Base-by-base conservation (phyloP, 345 rosid species). In the Sapria himalayana region DNA sequence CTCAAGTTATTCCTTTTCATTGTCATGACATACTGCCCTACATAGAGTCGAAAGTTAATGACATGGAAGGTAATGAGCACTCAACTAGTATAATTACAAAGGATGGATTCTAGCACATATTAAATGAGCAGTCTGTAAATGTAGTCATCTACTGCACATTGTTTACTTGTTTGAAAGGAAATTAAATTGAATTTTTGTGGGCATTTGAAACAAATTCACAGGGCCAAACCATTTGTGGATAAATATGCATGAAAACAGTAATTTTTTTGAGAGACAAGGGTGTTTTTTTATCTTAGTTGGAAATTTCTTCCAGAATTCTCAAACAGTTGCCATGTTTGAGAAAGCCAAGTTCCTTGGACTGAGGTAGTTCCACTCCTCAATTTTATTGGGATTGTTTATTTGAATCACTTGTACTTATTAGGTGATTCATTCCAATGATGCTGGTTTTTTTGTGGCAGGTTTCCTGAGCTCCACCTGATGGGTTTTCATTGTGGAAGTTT, bases 211-310 rank as follows among this genome's bases (percentile, higher is more conserved):
- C 48, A 29, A 33, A 29, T 22, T 31, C 11, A 47, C 59, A 86
- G 97, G 93, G 12, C 71, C 60, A 1, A 36, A 67, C 29, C 78
- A 81, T 76, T 63, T 50, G 56, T 86, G 94, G 97, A 55, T 86
- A 46, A 86, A 86, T 63, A 53, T 40, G 38, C 63, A 22, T 44
- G 60, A 50, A 19, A 59, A 55, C 40, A 57, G 46, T 23, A 54
- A 42, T 36, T 48, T 50, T 60, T 63, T 70, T 22, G 59, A 64
- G 45, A 72, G 56, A 19, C 70, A 55, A 56, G 71, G 69, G 34
- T 29, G 63, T 13, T 44, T 70, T 46, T 50, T 81, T 23, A 58
- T 76, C 51, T 61, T 81, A n/a, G 73, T 62, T 15, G 80, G 80
- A 21, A 42, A 60, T 39, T 64, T 76, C 24, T 46, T 65, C 13